Base-by-base conservation (phyloP, 2,329 filamentous ascomycete species). In the Thelonectria olida region DNA sequence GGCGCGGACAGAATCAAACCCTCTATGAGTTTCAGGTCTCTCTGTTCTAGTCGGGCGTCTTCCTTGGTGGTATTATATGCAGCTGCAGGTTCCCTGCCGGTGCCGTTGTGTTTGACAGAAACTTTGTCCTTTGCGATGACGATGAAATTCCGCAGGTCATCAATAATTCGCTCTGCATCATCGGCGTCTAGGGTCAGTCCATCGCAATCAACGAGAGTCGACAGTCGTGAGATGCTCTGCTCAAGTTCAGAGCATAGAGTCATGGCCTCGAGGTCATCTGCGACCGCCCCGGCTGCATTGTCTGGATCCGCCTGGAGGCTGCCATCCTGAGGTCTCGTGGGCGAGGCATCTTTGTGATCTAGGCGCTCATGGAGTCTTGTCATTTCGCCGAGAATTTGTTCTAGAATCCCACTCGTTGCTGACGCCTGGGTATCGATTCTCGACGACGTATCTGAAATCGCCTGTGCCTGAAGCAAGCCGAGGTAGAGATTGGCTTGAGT, bases 91-190 rank as follows among this genome's bases (percentile, higher is more conserved):
- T 0, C 19, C 5, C 28, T 12, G 28, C 28, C 28, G n/a, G n/a
- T n/a, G n/a, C n/a, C n/a, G n/a, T n/a, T n/a, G 28, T 31, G 28
- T 3, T 19, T 62, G 1, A 1, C 5, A 2, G 12, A 5, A 27
- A 44, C 31, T 22, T 36, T 58, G 5, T 65, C 59, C 8, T 27
- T 66, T 1, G 64, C 64, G 9, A 50, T 13, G 1, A 25, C 13
- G 2, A 66, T 53, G 1, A 66, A 41, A 34, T 15, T 66, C 13
- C 44, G 36, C 1, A 66, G 6, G n/a, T 66, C 62, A 7, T 66
- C 62, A 9, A 66, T 49, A 10, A 66, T 66, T 9, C 65, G 62
- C 8, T 65, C 59, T 0, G 64, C 64, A 25, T 65, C 62, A 0
- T 66, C 62, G 2, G 64, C 58, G 1, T 65, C 64, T 1, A 66